These are phyloP conservation scores for Musa schizocarpa DNA, from an alignment of 176 grass and related monocot species.

Conservation along the genomic window DNA sequence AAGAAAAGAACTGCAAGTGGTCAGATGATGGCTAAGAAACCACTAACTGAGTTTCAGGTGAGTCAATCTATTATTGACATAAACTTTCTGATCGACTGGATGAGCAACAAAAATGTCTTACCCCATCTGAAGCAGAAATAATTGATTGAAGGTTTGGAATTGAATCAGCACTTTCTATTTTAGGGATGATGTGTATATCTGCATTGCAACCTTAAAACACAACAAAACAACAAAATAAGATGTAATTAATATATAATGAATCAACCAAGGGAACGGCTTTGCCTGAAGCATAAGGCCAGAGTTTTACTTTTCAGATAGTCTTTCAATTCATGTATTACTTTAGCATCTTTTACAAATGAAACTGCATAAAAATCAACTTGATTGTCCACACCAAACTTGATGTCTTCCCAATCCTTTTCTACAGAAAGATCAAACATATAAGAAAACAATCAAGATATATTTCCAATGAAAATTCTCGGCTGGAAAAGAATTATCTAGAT, in stretches of 20 bases:
- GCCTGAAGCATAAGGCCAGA: constrained; percentile 4
- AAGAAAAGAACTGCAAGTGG: too few species aligned
- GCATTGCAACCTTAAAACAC: constrained; percentile 57
- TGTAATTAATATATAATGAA: not conserved
- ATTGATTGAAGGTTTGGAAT: constrained; percentile 93
- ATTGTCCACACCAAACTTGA: constrained; percentile 86
- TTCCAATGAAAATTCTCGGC: not conserved
- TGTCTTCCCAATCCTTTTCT: constrained; percentile 99
- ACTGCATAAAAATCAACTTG: constrained; percentile 96
- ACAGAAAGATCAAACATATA: constrained; percentile 14
- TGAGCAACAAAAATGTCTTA: constrained; percentile 20
- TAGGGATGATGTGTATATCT: constrained; percentile 79
- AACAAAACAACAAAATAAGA: constrained; percentile 17
- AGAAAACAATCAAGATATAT: not conserved
- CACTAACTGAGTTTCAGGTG: too few species aligned
- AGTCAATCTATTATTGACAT: too few species aligned
- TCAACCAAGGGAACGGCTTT: not conserved
- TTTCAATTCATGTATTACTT: constrained; percentile 88
- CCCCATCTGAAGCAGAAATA: constrained; percentile 93
- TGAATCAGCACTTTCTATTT: constrained; percentile 99
- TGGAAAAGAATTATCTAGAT: not conserved
- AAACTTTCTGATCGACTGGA: not conserved
- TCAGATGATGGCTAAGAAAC: too few species aligned
- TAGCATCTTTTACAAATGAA: constrained; percentile 94
- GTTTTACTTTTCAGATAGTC: constrained; percentile 72